These are phyloP conservation scores for Cryphonectria radicalis DNA, from an alignment of 2,329 filamentous ascomycete genomes.

Conservation along the genomic window DNA sequence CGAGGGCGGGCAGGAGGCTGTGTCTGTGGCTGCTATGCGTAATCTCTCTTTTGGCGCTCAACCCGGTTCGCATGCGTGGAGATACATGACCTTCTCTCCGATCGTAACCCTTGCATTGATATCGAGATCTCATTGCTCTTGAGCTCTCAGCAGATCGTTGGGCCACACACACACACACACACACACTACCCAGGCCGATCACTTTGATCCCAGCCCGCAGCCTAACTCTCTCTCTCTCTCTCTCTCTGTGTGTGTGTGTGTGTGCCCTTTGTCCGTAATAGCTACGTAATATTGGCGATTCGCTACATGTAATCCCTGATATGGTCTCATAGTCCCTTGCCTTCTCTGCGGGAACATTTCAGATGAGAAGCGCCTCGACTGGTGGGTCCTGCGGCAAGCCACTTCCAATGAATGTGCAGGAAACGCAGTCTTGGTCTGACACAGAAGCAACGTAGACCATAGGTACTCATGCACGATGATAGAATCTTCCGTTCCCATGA, in stretches of 20 bases:
- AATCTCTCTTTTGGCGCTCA: background rate
- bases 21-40: background rate
- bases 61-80: background rate
- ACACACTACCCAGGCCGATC: background rate
- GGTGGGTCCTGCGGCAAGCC: background rate
- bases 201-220: background rate
- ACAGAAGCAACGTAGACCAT: background rate
- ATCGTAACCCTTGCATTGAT: too few species aligned
- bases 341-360: background rate
- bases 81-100: background rate
- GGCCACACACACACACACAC: too few species aligned
- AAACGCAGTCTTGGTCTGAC: background rate
- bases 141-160: background rate
- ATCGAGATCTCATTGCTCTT: too few species aligned
- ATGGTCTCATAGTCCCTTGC: background rate
- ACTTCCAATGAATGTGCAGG: background rate
- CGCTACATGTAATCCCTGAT: background rate
- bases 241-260: too few species aligned
- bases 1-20: background rate
- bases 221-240: background rate
- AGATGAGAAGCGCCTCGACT: background rate
- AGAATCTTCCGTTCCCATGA: background rate
- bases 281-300: background rate
- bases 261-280: background rate
- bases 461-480: background rate